Conservation (phyloP, 495 filamentous ascomycete species). For the Penicillium dipodomyicola region DNA sequence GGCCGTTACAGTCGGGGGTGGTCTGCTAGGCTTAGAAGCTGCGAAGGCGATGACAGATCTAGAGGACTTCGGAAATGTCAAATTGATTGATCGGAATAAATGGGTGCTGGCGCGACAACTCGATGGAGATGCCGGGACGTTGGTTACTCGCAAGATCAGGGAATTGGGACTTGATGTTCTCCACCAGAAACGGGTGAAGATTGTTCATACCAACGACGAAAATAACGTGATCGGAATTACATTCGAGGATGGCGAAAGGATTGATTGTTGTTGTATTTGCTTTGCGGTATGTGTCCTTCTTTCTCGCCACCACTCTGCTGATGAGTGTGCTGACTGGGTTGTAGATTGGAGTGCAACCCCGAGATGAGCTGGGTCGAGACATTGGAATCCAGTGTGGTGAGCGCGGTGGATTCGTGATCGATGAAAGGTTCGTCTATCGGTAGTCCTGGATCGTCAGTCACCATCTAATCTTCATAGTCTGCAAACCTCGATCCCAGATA, state of each 20-base stretch:
- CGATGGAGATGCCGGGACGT: slow-evolving; percentile 75
- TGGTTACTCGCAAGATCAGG: slow-evolving; percentile 83
- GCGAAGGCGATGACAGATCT: slow-evolving; percentile 95
- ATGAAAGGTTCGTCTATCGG: slow-evolving; percentile 45
- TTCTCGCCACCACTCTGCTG: not conserved
- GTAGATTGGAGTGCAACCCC: slow-evolving; percentile 75
- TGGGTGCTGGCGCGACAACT: slow-evolving; percentile 89
- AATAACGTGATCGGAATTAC: slow-evolving; percentile 71
- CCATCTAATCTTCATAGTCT: slow-evolving; percentile 42
- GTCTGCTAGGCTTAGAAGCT: slow-evolving; percentile 85
- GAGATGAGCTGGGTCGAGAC: slow-evolving; percentile 74
- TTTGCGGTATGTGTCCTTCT: slow-evolving; percentile 63
- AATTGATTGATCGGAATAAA: slow-evolving; percentile 81
- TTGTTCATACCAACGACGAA: slow-evolving; percentile 63
- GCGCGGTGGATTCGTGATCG: slow-evolving; percentile 75
- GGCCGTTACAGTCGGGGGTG: slow-evolving; percentile 86
- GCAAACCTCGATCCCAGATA: slow-evolving; percentile 65
- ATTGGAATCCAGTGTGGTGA: slow-evolving; percentile 73
- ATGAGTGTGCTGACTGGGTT: not conserved
- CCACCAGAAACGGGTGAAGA: slow-evolving; percentile 72
- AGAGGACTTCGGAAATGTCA: slow-evolving; percentile 71
- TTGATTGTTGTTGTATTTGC: slow-evolving; percentile 82
- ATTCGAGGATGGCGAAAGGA: slow-evolving; percentile 81
- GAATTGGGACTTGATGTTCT: slow-evolving; percentile 82
- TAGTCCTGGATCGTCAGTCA: too few species aligned